Evolutionary conservation across 2,329 filamentous ascomycete species (phyloP), one percentile per base, ranked within the genome.

Genomic region (Fusarium sp.): DNA sequence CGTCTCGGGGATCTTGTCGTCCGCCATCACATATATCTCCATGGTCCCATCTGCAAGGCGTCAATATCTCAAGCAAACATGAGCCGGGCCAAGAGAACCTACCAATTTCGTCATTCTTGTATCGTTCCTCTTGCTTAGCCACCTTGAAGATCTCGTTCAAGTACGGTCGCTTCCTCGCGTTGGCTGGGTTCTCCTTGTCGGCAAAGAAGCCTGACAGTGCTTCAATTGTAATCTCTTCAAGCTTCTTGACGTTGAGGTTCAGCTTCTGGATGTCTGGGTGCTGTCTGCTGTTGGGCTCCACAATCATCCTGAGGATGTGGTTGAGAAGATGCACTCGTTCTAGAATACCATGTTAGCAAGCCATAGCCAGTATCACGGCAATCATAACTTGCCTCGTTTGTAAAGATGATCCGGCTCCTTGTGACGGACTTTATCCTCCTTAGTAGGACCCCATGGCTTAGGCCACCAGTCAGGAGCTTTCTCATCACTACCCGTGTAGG

Each of bases 401-500:
- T 89, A 89, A 57, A 93, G 83, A 82, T 94, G 93, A 77, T 94
- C 93, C 1, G 93, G 93, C 80, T 94, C 93, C 77, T 89, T 92
- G 79, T 94, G 92, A 14, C 89, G 86, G 62, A 93, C 90, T 50
- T 85, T 86, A 56, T 89, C 85, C 38, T 87, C 84, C 65, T 87
- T 85, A 1, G 85, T 84, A 1, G 82, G 77, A 0, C 88, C 85
- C 86, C 88, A 87, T 8, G 85, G 83, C 78, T 88, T 85, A 3
- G 91, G 91, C 91, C 91, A 93, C 91, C 91, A 93, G 61, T 88
- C 88, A 0, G 91, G 90, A 2, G 88, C 88, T 73, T 89, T 90
- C 35, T 87, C 87, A 54, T 91, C 88, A 35, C 87, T 89, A n/a
- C 87, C 86, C 1, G 91, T 93, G 77, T 95, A 95, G 0, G 93